phyloP scores from a whole-genome alignment of 2,329 filamentous ascomycete genomes.

The Ilyonectria robusta region DNA sequence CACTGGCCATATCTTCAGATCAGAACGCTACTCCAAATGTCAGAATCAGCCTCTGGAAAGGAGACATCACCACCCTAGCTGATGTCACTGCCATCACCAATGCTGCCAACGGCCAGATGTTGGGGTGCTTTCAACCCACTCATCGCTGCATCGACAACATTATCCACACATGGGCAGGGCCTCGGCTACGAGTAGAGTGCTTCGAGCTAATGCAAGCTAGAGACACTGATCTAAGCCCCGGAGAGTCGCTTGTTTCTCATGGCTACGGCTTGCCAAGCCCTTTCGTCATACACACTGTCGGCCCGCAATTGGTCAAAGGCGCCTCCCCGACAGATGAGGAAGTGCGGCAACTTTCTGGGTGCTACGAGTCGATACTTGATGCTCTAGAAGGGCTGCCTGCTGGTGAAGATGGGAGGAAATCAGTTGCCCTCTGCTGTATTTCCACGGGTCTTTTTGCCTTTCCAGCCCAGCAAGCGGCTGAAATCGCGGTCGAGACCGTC shows the following conservation, averaged over 20 bases:
- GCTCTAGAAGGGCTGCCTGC: slow-evolving; percentile 7
- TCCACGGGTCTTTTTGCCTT: slow-evolving; percentile 42
- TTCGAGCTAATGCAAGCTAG: slow-evolving; percentile 27
- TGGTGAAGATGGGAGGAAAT: slow-evolving; percentile 12
- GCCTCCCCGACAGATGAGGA: slow-evolving; percentile 8
- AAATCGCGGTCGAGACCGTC: slow-evolving; percentile 30
- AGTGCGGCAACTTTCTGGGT: slow-evolving; percentile 18
- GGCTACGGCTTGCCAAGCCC: slow-evolving; percentile 30
- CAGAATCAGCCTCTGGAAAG: slow-evolving; percentile 34
- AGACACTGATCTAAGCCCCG: slow-evolving; percentile 18
- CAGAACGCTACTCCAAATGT: neutral
- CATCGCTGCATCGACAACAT: slow-evolving; percentile 46
- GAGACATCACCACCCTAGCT: slow-evolving; percentile 40
- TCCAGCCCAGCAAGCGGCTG: slow-evolving; percentile 37
- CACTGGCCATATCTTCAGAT: neutral
- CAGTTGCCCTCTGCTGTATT: slow-evolving; percentile 40
- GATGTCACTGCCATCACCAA: slow-evolving; percentile 41
- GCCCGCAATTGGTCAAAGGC: slow-evolving; percentile 29
- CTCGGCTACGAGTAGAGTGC: slow-evolving; percentile 38
- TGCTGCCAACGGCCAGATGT: slow-evolving; percentile 38
- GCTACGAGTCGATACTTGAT: slow-evolving; percentile 34
- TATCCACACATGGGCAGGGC: slow-evolving; percentile 41
- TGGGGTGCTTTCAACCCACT: slow-evolving; percentile 43
- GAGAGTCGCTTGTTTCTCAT: slow-evolving; percentile 30
- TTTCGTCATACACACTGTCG: slow-evolving; percentile 39